These are phyloP conservation scores for Phylloboletellus chloephorus DNA, from an alignment of 1,284 basidiomycete species.

Conservation along the genomic window DNA sequence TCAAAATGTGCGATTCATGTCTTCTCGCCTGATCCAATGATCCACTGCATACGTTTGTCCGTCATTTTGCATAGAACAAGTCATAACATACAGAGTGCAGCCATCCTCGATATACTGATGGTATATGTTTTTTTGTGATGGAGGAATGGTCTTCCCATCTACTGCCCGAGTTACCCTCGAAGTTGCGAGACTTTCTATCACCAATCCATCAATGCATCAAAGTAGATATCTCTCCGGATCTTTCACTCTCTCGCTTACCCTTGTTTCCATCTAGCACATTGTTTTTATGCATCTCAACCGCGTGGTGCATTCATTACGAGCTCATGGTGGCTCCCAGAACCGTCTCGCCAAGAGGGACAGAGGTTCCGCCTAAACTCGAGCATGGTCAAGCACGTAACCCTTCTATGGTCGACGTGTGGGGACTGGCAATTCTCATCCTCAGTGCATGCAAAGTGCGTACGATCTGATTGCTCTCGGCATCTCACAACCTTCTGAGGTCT, in stretches of 20 bases:
- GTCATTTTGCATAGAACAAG: conserved; percentile 1
- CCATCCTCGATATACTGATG: conserved; percentile 58
- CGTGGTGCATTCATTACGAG: conserved; percentile 67
- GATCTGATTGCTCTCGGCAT: neutral
- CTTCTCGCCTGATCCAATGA: conserved; percentile 57
- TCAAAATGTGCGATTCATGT: conserved; percentile 50
- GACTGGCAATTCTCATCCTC: conserved; percentile 56
- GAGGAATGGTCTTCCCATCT: conserved; percentile 70
- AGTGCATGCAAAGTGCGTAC: conserved; percentile 55
- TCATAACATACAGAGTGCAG: conserved; percentile 32
- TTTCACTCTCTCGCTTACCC: conserved; percentile 5
- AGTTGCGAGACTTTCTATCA: conserved; percentile 47
- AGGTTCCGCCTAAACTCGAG: conserved; percentile 67
- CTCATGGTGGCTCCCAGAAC: conserved; percentile 42
- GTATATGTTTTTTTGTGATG: conserved; percentile 66
- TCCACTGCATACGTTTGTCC: conserved; percentile 67
- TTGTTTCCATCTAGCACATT: conserved; percentile 43
- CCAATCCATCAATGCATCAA: conserved; percentile 63
- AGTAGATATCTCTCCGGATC: conserved; percentile 31
- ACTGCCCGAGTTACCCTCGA: conserved; percentile 47
- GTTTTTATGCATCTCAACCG: conserved; percentile 62
- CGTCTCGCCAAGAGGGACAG: conserved; percentile 47
- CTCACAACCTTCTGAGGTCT: conserved; percentile 6
- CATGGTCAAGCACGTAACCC: conserved; percentile 47
- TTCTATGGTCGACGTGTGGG: conserved; percentile 69